A percentile compares a stretch with the other conserved stretches of the same genome.
phyloP scores from a whole-genome alignment of 371 early-diverging fungal genomes.

The Haplosporangium sp. region DNA sequence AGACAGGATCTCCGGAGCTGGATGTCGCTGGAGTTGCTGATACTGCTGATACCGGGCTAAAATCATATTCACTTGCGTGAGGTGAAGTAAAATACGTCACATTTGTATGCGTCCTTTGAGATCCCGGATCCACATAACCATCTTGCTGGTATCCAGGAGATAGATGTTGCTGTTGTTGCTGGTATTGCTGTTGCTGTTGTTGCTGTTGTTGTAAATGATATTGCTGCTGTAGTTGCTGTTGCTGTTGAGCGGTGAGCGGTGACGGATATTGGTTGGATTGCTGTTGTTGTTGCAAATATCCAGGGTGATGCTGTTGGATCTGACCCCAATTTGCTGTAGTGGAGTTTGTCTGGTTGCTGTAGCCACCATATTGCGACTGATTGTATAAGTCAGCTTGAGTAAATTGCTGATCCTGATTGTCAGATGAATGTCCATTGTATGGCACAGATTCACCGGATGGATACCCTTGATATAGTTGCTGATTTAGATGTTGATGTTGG shows the following conservation, averaged over 20 bases:
- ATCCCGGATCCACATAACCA: conserved; percentile 20
- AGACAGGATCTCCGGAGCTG: neutral
- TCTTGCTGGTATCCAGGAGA: conserved; percentile 16
- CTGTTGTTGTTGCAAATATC: conserved; percentile 1
- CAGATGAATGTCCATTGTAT: conserved; percentile 4
- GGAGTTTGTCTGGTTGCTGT: conserved; percentile 13
- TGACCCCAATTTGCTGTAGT: conserved; percentile 13
- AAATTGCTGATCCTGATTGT: conserved; percentile 12
- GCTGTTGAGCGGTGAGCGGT: conserved; percentile 15
- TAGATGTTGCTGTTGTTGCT: conserved; percentile 17
- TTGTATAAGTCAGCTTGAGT: conserved; percentile 7
- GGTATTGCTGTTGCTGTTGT: conserved; percentile 20
- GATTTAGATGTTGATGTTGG: conserved; percentile 15
- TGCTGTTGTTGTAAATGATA: conserved; percentile 22
- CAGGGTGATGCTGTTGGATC: conserved; percentile 13
- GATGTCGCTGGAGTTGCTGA: neutral
- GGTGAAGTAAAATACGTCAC: conserved; percentile 27
- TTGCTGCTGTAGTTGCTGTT: conserved; percentile 19
- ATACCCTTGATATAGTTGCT: conserved; percentile 24
- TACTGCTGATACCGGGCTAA: conserved; percentile 8
- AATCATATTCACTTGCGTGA: conserved; percentile 26
- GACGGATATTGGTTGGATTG: neutral
- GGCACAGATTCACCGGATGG: conserved; percentile 5
- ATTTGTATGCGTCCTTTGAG: conserved; percentile 15
- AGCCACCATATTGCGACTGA: conserved; percentile 16